Evolutionary conservation across 2,329 filamentous ascomycete genomes (phyloP).

Genomic region (Pseudogymnoascus sp.): DNA sequence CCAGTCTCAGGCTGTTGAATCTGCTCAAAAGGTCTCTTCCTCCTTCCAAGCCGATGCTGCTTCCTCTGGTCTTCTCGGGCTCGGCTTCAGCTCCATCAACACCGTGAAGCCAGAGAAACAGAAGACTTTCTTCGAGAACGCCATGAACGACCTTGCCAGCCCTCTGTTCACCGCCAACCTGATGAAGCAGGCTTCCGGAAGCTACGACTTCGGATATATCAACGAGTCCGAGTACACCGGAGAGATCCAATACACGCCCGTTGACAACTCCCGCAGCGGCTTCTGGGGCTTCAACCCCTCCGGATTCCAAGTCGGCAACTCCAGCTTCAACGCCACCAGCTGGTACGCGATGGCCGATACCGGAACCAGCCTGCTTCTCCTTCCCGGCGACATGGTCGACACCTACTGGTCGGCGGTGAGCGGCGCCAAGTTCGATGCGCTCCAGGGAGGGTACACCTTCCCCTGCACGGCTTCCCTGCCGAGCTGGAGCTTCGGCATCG

Average conservation of each 20-base stretch:
- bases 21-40: slow-evolving; percentile 15
- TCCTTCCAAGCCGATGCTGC: slow-evolving; percentile 21
- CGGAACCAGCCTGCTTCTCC: slow-evolving; percentile 29
- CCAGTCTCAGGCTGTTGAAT: slow-evolving; percentile 16
- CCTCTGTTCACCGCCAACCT: slow-evolving; percentile 47
- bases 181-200: slow-evolving; percentile 36
- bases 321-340: slow-evolving; percentile 36
- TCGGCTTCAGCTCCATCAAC: slow-evolving; percentile 32
- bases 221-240: slow-evolving; percentile 43
- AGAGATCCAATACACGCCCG: slow-evolving; percentile 40
- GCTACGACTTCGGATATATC: slow-evolving; percentile 47
- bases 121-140: slow-evolving; percentile 17
- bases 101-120: slow-evolving; percentile 11
- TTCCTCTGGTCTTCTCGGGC: slow-evolving; percentile 51
- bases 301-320: slow-evolving; percentile 34
- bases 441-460: slow-evolving; percentile 27
- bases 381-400: slow-evolving; percentile 24
- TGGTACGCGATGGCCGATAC: slow-evolving; percentile 29
- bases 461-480: slow-evolving; percentile 26
- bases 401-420: slow-evolving; percentile 28
- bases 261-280: slow-evolving; percentile 38
- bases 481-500: slow-evolving; percentile 27
- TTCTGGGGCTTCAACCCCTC: slow-evolving; percentile 48
- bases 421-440: slow-evolving; percentile 21
- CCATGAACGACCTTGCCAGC: slow-evolving; percentile 9